Conservation (phyloP, 371 early-diverging fungal species). For the Rhizopus arrhizus region DNA sequence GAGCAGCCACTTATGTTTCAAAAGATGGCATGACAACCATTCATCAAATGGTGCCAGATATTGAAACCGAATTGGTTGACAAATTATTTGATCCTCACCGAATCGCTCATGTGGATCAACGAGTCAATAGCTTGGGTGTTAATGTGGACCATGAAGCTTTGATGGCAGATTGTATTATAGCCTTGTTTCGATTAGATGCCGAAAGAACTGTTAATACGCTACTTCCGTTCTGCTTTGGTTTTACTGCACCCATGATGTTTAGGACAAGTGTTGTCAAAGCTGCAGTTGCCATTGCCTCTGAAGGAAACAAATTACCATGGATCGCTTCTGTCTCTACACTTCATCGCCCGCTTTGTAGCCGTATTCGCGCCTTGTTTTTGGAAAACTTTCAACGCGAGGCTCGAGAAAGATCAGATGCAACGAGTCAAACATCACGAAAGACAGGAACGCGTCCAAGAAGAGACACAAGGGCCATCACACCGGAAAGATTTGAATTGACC, state of each 20-base stretch:
- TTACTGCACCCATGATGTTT: constrained; percentile 58
- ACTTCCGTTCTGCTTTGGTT: constrained; percentile 61
- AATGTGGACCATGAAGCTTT: constrained; percentile 51
- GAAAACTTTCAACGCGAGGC: constrained; percentile 44
- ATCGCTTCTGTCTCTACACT: constrained; percentile 63
- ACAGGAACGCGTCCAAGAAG: constrained; percentile 30
- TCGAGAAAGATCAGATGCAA: constrained; percentile 20
- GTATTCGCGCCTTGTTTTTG: constrained; percentile 64
- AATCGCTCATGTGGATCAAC: constrained; percentile 40
- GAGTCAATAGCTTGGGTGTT: constrained; percentile 45
- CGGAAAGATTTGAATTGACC: constrained; percentile 67
- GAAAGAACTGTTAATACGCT: constrained; percentile 58
- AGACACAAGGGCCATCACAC: constrained; percentile 38
- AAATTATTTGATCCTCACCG: constrained; percentile 57
- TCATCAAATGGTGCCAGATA: constrained; percentile 60
- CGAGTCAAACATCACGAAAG: constrained; percentile 14
- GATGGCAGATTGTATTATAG: constrained; percentile 69
- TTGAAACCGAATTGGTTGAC: constrained; percentile 71
- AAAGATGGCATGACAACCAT: constrained; percentile 60
- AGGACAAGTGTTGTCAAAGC: constrained; percentile 70
- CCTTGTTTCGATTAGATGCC: constrained; percentile 69
- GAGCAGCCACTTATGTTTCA: constrained; percentile 68
- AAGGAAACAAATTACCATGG: constrained; percentile 65
- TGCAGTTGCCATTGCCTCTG: constrained; percentile 66
- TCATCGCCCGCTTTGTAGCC: constrained; percentile 60